These are phyloP conservation scores for Caloboletus firmus DNA, from an alignment of 1,284 basidiomycete genomes.

Conservation along the genomic window DNA sequence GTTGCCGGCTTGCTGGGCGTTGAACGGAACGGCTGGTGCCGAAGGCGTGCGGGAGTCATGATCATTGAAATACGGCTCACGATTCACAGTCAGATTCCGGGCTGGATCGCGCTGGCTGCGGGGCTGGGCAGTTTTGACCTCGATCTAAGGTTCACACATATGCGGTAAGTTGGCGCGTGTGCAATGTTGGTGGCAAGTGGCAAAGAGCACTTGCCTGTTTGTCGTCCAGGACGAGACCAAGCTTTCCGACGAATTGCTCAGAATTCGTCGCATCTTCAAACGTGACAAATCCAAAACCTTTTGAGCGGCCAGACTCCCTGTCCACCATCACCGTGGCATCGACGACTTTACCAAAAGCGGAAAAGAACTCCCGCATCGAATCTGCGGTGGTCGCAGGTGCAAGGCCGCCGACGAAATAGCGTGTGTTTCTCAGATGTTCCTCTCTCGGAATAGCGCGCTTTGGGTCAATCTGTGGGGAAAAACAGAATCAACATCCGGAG, in stretches of 20 bases:
- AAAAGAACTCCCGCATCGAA: conserved; percentile 78
- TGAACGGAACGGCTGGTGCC: conserved; percentile 30
- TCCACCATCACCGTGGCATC: conserved; percentile 96
- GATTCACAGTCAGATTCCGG: conserved; percentile 30
- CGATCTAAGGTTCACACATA: conserved; percentile 55
- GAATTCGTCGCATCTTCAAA: conserved; percentile 78
- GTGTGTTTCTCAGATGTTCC: conserved; percentile 78
- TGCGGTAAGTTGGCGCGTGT: not conserved
- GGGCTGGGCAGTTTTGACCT: conserved; percentile 84
- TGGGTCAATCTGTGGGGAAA: conserved; percentile 76
- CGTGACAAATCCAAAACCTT: conserved; percentile 93
- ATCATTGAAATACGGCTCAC: conserved; percentile 35
- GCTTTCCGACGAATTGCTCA: conserved; percentile 69
- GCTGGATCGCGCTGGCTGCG: conserved; percentile 64
- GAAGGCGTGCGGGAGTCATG: conserved; percentile 35
- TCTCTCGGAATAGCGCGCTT: conserved; percentile 92
- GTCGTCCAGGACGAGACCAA: conserved; percentile 73
- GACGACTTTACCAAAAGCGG: conserved; percentile 76
- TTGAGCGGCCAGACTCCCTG: conserved; percentile 84
- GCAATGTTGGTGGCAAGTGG: not conserved
- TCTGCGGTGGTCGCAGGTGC: conserved; percentile 78
- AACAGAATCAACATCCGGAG: conserved; percentile 5
- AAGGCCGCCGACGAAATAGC: conserved; percentile 89
- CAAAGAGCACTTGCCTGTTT: conserved; percentile 58
- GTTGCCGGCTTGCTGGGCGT: conserved; percentile 38